Evolutionary conservation across 2,329 filamentous ascomycete genomes (phyloP).

Genomic region (Nemania bipapillata): DNA sequence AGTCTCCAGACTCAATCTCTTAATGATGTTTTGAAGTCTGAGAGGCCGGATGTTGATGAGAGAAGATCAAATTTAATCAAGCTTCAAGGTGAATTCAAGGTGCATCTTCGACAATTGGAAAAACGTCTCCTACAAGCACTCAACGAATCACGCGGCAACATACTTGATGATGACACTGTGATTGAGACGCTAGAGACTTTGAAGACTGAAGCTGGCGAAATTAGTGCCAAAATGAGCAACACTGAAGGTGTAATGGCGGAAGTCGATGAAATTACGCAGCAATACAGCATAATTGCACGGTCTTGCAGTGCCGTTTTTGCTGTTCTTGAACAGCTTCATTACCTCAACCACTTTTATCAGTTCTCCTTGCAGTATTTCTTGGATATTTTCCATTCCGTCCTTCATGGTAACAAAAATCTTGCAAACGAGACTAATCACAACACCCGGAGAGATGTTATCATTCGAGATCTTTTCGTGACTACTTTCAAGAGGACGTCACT

Average conservation of each 20-base stretch:
- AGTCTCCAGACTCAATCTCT: constrained; percentile 97
- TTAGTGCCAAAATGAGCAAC: constrained; percentile 93
- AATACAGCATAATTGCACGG: constrained; percentile 91
- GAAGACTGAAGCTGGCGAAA: constrained; percentile 97
- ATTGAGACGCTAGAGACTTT: constrained; percentile 97
- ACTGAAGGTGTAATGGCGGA: constrained; percentile 98
- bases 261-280: constrained; percentile 92
- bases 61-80: constrained; percentile 97
- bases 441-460: constrained; percentile 84
- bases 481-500: constrained; percentile 94
- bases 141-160: constrained; percentile 97
- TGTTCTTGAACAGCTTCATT: constrained; percentile 94
- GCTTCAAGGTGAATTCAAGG: constrained; percentile 97
- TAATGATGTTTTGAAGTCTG: constrained; percentile 96
- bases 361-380: constrained; percentile 99
- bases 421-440: constrained; percentile 78
- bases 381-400: constrained; percentile 93
- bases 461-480: constrained; percentile 89
- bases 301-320: constrained; percentile 98
- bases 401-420: constrained; percentile 81
- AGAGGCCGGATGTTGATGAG: constrained; percentile 96
- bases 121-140: constrained; percentile 92
- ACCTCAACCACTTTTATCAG: constrained; percentile 99
- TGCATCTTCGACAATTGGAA: constrained; percentile 95
- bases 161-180: constrained; percentile 96